Base-by-base conservation (phyloP, 139 green algal species). In the Coelastrella sp. region DNA sequence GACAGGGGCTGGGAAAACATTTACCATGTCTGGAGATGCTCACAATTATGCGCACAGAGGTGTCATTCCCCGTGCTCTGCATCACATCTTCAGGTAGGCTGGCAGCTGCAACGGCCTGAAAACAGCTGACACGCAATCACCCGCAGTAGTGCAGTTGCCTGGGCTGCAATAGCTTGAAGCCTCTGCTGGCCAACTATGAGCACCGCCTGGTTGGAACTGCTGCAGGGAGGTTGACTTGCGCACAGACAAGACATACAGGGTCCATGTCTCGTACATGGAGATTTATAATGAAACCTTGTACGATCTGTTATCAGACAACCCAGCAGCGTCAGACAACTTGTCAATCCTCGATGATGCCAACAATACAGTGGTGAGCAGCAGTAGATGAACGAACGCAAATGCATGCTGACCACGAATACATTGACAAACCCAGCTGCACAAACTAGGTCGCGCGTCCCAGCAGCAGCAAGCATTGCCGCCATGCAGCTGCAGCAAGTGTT, bases 1-100 rank as follows among this genome's bases (percentile, higher is more conserved):
- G 92, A 98, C 96, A 7, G 96, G 96, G 4, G 93, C 95, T 3
- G 96, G 96, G 54, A 98, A 98, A 92, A 98, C 96, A 0, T 98
- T 97, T 92, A 98, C 93, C 23, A 97, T 98, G 94, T 90, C 89
- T 2, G 96, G 94, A 10, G 94, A 96, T 90, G 47, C 78, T 16
- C 78, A 89, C 59, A 92, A 84, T 32, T 97, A 96, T 90, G 59
- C 90, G 4, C 95, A 97, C 87, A 92, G 96, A 6, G 96, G 96
- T 87, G 92, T 98, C 86, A 96, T 97, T 73, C 94, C 94, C n/a
- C 92, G 95, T 13, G 89, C 96, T 3, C 85, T 97, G 17, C 91
- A 96, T 90, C 94, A 97, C 8, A 88, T 97, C n/a, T 98, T 98
- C 93, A 80, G 86, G 19, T 94, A 95, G 61, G 79, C 79, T 47